Evolutionary conservation across 805 yeast genomes (phyloP).

Genomic region (Monosporozyma aerobia): DNA sequence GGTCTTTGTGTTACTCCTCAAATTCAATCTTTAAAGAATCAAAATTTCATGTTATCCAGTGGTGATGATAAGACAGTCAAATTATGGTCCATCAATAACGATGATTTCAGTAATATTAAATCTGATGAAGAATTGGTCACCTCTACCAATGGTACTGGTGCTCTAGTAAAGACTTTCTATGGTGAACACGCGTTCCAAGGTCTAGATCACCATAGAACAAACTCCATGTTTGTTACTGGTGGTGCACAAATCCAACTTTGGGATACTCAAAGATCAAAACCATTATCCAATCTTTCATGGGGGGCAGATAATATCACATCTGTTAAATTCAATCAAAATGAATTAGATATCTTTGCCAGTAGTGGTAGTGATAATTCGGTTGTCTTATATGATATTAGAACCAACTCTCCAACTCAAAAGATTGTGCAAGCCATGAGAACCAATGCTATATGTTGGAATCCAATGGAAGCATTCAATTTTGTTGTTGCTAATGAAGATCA

Average conservation of each 20-base stretch:
- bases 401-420: constrained; percentile 87
- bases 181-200: constrained; percentile 81
- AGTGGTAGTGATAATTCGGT: constrained; percentile 87
- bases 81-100: constrained; percentile 67
- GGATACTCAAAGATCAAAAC: constrained; percentile 76
- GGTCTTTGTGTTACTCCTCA: constrained; percentile 71
- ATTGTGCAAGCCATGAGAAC: constrained; percentile 74
- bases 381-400: constrained; percentile 82
- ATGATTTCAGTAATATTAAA: constrained; percentile 35
- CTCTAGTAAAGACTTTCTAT: constrained; percentile 60
- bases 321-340: constrained; percentile 83
- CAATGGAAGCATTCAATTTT: constrained; percentile 92
- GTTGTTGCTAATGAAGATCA: constrained; percentile 93
- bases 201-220: constrained; percentile 75
- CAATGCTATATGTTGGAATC: constrained; percentile 89
- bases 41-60: constrained; percentile 58
- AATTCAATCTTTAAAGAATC: constrained; percentile 22
- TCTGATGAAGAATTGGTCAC: constrained; percentile 29
- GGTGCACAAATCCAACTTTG: constrained; percentile 87
- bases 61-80: constrained; percentile 87
- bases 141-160: constrained; percentile 34
- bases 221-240: constrained; percentile 77
- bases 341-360: constrained; percentile 79
- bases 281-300: constrained; percentile 78
- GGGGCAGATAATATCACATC: constrained; percentile 85